Evolutionary conservation across 345 rosid species (phyloP), one percentile per base, ranked within the genome.

Genomic region (Carallia brachiata): DNA sequence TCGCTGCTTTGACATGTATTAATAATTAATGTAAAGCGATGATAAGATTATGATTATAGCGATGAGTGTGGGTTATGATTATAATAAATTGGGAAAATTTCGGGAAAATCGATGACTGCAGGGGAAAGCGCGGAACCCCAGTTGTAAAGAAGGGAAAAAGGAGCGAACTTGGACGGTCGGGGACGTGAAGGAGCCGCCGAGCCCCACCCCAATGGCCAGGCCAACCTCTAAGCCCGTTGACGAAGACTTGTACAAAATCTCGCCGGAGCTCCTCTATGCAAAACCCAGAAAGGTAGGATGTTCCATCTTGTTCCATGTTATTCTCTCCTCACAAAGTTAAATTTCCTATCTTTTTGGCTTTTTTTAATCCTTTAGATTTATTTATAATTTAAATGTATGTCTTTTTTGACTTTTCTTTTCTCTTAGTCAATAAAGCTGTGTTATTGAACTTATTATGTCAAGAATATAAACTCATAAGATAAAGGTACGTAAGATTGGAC

Each of bases 191-290:
- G 81, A 80, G 50, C 39, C 75, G 28, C 39, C 67, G 5, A 71
- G 69, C 1, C 61, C 71, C 67, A 83, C 85, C 19, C 31, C 37
- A 1, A 57, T 71, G 52, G 52, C 47, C 18, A 77, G 87, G 79
- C 77, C 73, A 55, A 67, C 73, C 0, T 90, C 97, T 0, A 91
- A 93, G 55, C 96, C 98, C 1, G 87, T 93, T 34, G 98, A 91
- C 61, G 97, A 93, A 69, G 98, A 93, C 80, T 77, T 93, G 75
- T 93, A 93, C 86, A 91, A 86, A 73, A 87, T 93, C 64, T 77
- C 98, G 13, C 92, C 97, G 8, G 84, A 81, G 9, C 87, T 89
- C 59, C 95, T 91, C 80, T 68, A 75, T 62, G 69, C 84, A 40
- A 88, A 87, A 69, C 61, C 90, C 67, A 82, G 67, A 79, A 94